Evolutionary conservation across 441 rosid genomes (phyloP).

Genomic region (Kokia cookei): DNA sequence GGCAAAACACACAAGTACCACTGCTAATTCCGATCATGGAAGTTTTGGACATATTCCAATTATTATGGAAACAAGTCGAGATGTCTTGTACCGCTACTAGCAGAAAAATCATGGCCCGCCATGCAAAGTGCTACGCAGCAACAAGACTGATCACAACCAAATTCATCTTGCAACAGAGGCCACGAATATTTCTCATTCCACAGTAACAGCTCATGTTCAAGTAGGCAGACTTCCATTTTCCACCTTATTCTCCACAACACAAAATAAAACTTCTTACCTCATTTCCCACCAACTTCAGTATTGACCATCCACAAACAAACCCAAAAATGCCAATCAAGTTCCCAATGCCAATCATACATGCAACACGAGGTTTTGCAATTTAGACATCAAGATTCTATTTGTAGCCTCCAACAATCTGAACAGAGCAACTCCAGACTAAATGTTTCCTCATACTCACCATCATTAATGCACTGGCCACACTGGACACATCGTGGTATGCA

Average conservation of each 20-base stretch:
- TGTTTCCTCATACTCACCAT: conserved; percentile 78
- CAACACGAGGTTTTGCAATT: background rate
- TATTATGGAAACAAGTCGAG: background rate
- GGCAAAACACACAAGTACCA: background rate
- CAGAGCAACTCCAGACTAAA: conserved; percentile 78
- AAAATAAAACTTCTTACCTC: background rate
- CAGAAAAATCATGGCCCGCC: background rate
- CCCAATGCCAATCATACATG: background rate
- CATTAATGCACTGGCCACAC: conserved; percentile 86
- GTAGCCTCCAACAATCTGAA: conserved; percentile 46
- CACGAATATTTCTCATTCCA: background rate
- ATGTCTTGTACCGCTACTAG: background rate
- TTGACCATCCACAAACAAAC: background rate
- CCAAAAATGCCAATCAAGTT: background rate
- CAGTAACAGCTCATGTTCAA: background rate
- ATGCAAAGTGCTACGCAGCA: background rate
- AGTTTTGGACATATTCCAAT: background rate
- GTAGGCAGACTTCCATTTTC: background rate
- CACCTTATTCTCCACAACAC: background rate
- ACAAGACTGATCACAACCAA: background rate
- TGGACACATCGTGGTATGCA: conserved; percentile 77
- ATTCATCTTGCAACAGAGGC: background rate
- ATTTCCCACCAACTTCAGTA: background rate
- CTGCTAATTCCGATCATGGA: background rate
- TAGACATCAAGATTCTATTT: background rate